phyloP scores from a whole-genome alignment of 495 filamentous ascomycete genomes.

The Chaetomium fimeti region DNA sequence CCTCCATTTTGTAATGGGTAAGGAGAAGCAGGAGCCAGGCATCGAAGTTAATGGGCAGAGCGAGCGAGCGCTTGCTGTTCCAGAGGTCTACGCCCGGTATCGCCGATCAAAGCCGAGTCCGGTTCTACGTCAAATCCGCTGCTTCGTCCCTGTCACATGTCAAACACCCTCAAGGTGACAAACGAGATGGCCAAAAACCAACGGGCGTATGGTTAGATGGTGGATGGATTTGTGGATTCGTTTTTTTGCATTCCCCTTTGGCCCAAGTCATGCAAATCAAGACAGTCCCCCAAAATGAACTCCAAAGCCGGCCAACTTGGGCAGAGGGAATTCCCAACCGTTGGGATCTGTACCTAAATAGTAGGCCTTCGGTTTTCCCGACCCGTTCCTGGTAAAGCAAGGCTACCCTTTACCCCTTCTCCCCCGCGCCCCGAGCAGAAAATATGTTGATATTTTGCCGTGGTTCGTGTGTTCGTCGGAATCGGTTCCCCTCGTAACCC shows the following conservation, averaged over 20 bases:
- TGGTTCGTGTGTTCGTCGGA: conserved; percentile 11
- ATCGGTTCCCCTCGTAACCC: conserved; percentile 9
- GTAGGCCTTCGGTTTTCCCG: not conserved
- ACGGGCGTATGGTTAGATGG: not conserved
- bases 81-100: no score
- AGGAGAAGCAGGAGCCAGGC: no score
- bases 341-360: not conserved
- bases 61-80: no score
- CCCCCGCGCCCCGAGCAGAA: conserved; percentile 3
- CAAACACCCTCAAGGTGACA: not conserved
- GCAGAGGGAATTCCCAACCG: not conserved
- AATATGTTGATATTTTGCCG: conserved; percentile 5
- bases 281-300: conserved; percentile 10
- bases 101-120: no score
- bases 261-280: conserved; percentile 18
- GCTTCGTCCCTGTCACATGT: not conserved
- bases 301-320: conserved; percentile 19
- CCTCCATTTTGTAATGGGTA: no score
- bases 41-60: no score
- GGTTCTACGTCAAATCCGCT: no score
- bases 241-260: conserved; percentile 19
- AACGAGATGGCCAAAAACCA: not conserved
- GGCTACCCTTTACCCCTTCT: not conserved
- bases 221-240: conserved; percentile 17
- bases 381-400: not conserved